Percentiles rank a stretch among this genome's conserved stretches.
Conservation (phyloP, 495 filamentous ascomycete species). For the Jackrogersella multiformis region DNA sequence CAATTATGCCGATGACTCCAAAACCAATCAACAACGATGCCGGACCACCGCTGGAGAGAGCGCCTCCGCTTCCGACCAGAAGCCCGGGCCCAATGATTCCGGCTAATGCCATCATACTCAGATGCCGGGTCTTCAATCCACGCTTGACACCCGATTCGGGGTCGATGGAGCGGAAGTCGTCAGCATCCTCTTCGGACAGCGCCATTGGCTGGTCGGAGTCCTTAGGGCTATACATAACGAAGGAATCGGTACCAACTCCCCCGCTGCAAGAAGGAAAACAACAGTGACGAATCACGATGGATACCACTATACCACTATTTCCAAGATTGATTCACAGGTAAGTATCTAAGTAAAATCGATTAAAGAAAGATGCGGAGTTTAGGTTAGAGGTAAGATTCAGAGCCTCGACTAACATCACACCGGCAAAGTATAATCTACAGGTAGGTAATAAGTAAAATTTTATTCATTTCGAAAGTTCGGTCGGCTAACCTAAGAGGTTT, state of each 20-base stretch:
- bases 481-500: constrained; percentile 13
- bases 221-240: constrained; percentile 29
- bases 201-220: constrained; percentile 19
- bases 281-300: neutral
- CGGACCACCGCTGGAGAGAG: constrained; percentile 68
- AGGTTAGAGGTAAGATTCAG: neutral
- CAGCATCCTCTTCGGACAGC: constrained; percentile 22
- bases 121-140: constrained; percentile 71
- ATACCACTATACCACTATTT: no score
- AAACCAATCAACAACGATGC: constrained; percentile 72
- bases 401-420: neutral
- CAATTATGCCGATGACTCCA: constrained; percentile 70
- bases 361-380: neutral
- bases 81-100: constrained; percentile 66
- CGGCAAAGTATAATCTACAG: neutral
- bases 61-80: constrained; percentile 68
- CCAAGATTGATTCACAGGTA: neutral
- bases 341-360: neutral
- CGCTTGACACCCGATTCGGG: constrained; percentile 60
- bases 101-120: constrained; percentile 76
- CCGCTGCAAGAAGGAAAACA: neutral
- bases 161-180: constrained; percentile 57
- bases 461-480: neutral
- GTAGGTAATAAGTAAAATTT: neutral
- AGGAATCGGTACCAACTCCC: neutral